Conservation (phyloP, 768 basidiomycete species). For the Lactifluus volemus region DNA sequence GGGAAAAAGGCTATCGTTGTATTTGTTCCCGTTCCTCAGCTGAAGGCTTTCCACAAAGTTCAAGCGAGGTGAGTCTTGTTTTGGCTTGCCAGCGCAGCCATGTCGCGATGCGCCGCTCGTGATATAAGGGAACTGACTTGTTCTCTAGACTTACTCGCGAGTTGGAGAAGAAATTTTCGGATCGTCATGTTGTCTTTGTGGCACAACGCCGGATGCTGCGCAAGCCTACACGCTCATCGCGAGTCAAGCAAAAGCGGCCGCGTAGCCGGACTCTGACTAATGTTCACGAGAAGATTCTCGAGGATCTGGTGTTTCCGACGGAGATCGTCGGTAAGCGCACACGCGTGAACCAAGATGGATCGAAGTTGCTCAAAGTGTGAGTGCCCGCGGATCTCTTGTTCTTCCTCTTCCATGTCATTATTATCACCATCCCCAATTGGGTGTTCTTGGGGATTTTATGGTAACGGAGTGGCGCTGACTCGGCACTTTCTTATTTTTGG, state of each 20-base stretch:
- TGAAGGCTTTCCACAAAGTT: constrained; percentile 98
- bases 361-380: constrained; percentile 95
- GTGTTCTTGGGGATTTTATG: not conserved
- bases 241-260: constrained; percentile 92
- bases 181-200: constrained; percentile 97
- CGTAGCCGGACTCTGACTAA: constrained; percentile 93
- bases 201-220: constrained; percentile 97
- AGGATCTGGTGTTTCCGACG: constrained; percentile 97
- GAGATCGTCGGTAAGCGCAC: constrained; percentile 99
- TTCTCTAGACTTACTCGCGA: constrained; percentile 82
- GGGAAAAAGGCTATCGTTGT: constrained; percentile 99
- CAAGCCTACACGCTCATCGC: constrained; percentile 91
- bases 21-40: constrained; percentile 94
- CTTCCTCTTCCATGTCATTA: not conserved
- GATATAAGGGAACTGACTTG: not conserved
- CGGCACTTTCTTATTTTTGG: not conserved
- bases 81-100: not conserved
- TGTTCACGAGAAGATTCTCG: constrained; percentile 97
- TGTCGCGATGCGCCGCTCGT: not conserved
- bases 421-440: constrained; percentile 1
- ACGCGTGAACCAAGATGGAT: constrained; percentile 86
- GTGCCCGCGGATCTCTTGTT: constrained; percentile 29
- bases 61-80: constrained; percentile 69
- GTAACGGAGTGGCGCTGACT: not conserved
- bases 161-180: constrained; percentile 99